These are phyloP conservation scores for Microbotryomycetes sp. DNA, from an alignment of 1,284 basidiomycete genomes.

Conservation along the genomic window DNA sequence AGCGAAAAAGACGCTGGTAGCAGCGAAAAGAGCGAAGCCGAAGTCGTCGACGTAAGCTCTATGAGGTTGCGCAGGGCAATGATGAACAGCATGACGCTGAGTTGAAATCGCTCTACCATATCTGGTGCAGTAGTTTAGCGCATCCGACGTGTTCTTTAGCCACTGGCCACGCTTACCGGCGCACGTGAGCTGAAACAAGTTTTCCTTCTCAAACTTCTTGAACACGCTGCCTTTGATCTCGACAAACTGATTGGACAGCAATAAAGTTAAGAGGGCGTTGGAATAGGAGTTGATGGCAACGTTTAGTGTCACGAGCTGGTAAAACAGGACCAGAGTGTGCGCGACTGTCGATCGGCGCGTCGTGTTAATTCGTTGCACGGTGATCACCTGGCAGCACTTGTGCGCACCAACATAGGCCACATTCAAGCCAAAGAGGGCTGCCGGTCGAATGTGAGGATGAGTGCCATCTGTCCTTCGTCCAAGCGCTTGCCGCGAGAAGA, in stretches of 20 bases:
- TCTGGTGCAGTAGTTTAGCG: slow-evolving; percentile 51
- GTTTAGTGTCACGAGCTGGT: slow-evolving; percentile 90
- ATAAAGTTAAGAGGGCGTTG: slow-evolving; percentile 84
- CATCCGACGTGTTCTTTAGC: neutral
- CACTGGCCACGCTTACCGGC: slow-evolving; percentile 55
- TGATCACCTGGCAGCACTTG: neutral
- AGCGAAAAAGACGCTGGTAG: slow-evolving; percentile 43
- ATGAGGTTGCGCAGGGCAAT: slow-evolving; percentile 94
- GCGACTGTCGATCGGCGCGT: too few species aligned
- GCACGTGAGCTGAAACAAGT: slow-evolving; percentile 97
- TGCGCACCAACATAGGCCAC: slow-evolving; percentile 71
- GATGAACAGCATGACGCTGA: slow-evolving; percentile 80
- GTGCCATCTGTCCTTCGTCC: slow-evolving; percentile 49
- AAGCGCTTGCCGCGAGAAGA: slow-evolving; percentile 88
- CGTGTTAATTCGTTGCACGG: too few species aligned
- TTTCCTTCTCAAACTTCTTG: slow-evolving; percentile 99
- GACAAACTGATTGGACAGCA: slow-evolving; percentile 97
- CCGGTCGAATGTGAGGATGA: slow-evolving; percentile 56
- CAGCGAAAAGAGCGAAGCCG: slow-evolving; percentile 51
- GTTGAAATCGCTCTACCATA: slow-evolving; percentile 95
- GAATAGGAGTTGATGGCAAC: slow-evolving; percentile 99
- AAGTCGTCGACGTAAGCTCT: slow-evolving; percentile 70
- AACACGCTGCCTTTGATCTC: slow-evolving; percentile 99
- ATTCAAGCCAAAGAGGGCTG: slow-evolving; percentile 77
- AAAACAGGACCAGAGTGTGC: slow-evolving; percentile 92